Conservation (phyloP, 2,329 filamentous ascomycete species). For the Penicillium digitatum region DNA sequence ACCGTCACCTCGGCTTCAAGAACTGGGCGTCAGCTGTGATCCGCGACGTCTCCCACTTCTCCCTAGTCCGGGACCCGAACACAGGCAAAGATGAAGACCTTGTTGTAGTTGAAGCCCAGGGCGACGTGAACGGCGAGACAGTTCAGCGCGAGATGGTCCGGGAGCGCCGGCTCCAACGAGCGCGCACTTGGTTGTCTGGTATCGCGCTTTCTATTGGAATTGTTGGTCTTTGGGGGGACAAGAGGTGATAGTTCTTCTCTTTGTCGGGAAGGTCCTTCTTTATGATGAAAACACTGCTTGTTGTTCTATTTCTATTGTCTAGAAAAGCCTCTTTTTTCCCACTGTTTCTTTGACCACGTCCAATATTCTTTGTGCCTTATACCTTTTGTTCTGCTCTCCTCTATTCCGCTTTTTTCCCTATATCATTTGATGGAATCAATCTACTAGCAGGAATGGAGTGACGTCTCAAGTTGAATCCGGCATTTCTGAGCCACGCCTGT, state of each 20-base stretch:
- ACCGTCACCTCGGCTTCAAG: conserved; percentile 56
- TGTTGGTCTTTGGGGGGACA: conserved; percentile 49
- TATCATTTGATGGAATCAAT: neutral
- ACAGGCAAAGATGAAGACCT: conserved; percentile 37
- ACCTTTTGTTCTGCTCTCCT: neutral
- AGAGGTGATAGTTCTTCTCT: conserved; percentile 10
- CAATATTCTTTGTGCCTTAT: neutral
- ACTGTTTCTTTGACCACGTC: neutral
- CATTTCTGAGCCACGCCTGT: neutral
- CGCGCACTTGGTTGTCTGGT: conserved; percentile 40
- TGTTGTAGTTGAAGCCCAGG: conserved; percentile 38
- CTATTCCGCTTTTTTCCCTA: neutral
- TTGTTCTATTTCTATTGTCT: neutral
- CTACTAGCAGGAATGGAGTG: neutral
- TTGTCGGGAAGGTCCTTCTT: neutral
- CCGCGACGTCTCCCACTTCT: conserved; percentile 44
- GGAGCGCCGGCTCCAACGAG: conserved; percentile 39
- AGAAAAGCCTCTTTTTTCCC: neutral
- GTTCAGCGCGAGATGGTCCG: conserved; percentile 44
- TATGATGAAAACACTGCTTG: conserved; percentile 6
- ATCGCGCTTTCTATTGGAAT: conserved; percentile 46
- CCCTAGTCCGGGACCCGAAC: conserved; percentile 11
- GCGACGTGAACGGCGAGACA: conserved; percentile 45
- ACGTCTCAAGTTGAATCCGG: neutral
- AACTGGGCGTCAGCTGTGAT: conserved; percentile 30